Evolutionary conservation across 495 filamentous ascomycete species (phyloP).

Genomic region (Lasiosphaeris hirsuta): DNA sequence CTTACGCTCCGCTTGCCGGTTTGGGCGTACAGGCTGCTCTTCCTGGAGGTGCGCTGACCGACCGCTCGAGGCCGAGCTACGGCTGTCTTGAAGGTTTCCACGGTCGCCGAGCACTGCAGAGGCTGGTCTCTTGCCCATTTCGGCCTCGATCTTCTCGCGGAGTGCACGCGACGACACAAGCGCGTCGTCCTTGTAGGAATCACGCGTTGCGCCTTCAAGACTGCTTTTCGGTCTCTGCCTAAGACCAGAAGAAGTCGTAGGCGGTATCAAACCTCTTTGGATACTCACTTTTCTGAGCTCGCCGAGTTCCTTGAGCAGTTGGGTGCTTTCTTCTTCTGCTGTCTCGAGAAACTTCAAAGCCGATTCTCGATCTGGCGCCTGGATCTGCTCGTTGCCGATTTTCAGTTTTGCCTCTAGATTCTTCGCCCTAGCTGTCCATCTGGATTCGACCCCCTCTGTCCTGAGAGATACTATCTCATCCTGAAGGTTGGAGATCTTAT

Average conservation of each 20-base stretch:
- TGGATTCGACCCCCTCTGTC: constrained; percentile 18
- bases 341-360: constrained; percentile 20
- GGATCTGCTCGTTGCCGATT: constrained; percentile 12
- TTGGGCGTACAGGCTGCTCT: not conserved
- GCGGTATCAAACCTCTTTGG: constrained; percentile 9
- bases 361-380: constrained; percentile 13
- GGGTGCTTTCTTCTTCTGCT: constrained; percentile 20
- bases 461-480: constrained; percentile 29
- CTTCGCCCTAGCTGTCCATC: constrained; percentile 19
- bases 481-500: constrained; percentile 51
- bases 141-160: constrained; percentile 29
- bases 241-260: not conserved
- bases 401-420: constrained; percentile 24
- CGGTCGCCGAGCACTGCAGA: constrained; percentile 23
- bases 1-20: not conserved
- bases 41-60: constrained; percentile 9
- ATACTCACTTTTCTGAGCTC: constrained; percentile 18
- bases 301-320: constrained; percentile 18
- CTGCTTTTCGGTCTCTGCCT: constrained; percentile 7
- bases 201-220: constrained; percentile 11
- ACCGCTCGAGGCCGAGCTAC: constrained; percentile 23
- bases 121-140: constrained; percentile 18
- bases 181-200: constrained; percentile 20
- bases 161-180: constrained; percentile 26
- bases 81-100: constrained; percentile 28